phyloP scores from a whole-genome alignment of 352 stramenopile genomes.

The Phytopythium boreale region DNA sequence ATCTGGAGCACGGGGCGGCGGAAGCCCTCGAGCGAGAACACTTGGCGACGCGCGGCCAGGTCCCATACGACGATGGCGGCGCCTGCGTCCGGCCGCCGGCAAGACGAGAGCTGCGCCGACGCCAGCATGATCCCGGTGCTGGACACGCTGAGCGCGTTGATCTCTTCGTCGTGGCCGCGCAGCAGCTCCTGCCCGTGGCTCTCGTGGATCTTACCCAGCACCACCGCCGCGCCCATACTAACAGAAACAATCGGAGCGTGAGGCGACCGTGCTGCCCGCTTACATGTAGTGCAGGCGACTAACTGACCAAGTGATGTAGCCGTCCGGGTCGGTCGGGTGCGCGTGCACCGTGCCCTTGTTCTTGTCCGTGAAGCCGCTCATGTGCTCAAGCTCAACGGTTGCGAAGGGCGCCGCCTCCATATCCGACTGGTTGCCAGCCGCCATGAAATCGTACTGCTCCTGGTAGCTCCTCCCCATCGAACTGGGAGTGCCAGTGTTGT shows the following conservation, averaged over 20 bases:
- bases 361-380: conserved; percentile 59
- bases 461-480: conserved; percentile 5
- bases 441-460: conserved; percentile 7
- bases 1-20: conserved; percentile 60
- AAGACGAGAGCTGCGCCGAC: conserved; percentile 43
- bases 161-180: conserved; percentile 54
- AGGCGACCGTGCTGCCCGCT: not conserved
- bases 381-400: conserved; percentile 62
- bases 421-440: conserved; percentile 12
- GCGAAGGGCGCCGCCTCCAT: conserved; percentile 7
- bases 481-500: not conserved
- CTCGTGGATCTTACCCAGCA: conserved; percentile 46
- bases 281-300: not conserved
- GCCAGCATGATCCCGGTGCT: conserved; percentile 34
- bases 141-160: conserved; percentile 44
- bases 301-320: conserved; percentile 51
- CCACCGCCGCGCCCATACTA: conserved; percentile 55
- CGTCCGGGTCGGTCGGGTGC: conserved; percentile 41
- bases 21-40: conserved; percentile 61
- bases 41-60: conserved; percentile 29
- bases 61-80: conserved; percentile 38
- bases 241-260: not conserved
- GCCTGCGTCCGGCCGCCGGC: conserved; percentile 21
- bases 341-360: conserved; percentile 51
- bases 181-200: conserved; percentile 54